phyloP scores from a whole-genome alignment of 2,329 filamentous ascomycete genomes.

The Fusarium succisae region DNA sequence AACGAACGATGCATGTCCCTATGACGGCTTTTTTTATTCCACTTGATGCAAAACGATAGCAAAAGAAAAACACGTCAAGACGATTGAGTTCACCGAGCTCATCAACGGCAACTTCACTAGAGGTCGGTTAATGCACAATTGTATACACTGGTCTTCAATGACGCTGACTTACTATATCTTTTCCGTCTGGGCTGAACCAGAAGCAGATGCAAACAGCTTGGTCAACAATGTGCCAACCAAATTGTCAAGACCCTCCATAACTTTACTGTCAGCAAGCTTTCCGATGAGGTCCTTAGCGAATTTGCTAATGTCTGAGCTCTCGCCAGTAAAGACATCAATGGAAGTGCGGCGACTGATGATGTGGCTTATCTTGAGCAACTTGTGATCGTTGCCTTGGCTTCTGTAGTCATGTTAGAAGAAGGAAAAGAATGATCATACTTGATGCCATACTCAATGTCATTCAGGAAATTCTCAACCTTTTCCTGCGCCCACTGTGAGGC shows the following conservation, averaged over 20 bases:
- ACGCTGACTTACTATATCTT: not conserved
- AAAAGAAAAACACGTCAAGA: not conserved
- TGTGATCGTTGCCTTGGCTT: not conserved
- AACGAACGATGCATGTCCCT: not conserved
- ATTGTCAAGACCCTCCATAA: not conserved
- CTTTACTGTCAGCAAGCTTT: not conserved
- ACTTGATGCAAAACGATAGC: not conserved
- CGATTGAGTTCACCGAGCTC: not conserved
- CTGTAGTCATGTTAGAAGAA: not conserved
- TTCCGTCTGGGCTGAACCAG: not conserved
- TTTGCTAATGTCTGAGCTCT: not conserved
- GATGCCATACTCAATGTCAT: not conserved
- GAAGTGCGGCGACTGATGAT: not conserved
- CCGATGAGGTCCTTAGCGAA: not conserved
- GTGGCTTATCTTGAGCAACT: not conserved
- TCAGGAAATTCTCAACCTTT: not conserved
- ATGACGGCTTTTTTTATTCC: not conserved
- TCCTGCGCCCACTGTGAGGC: not conserved
- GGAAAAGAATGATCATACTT: accelerated
- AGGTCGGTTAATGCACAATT: accelerated
- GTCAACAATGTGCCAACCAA: not conserved
- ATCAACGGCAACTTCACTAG: not conserved
- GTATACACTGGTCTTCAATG: accelerated
- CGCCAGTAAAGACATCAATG: not conserved
- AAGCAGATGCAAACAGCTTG: not conserved